These are phyloP conservation scores for Gardenia jasminoides DNA, from an alignment of 257 asterid species.

Conservation along the genomic window DNA sequence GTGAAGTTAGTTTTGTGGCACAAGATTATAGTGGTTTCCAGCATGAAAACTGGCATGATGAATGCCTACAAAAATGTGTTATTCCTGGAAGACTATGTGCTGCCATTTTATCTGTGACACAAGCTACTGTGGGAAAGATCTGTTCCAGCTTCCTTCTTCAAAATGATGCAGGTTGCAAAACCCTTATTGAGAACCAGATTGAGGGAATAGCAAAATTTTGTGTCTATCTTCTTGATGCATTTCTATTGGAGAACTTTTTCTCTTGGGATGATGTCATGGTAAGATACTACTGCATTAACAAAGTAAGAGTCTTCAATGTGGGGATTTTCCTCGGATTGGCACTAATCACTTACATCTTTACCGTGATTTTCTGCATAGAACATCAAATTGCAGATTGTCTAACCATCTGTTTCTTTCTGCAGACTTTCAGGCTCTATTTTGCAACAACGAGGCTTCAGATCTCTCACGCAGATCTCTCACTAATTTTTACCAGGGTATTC, in stretches of 20 bases:
- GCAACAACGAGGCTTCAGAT: constrained; percentile 36
- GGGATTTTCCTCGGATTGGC: neutral
- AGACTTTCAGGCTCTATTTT: constrained; percentile 77
- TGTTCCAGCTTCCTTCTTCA: constrained; percentile 23
- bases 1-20: constrained; percentile 30
- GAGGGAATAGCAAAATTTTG: constrained; percentile 59
- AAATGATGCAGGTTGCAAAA: constrained; percentile 28
- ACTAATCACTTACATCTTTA: no score
- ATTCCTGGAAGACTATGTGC: constrained; percentile 57
- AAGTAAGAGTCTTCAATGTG: neutral
- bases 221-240: constrained; percentile 55
- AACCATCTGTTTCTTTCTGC: constrained; percentile 27
- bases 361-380: neutral
- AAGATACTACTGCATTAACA: constrained; percentile 29
- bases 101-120: constrained; percentile 58
- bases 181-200: constrained; percentile 37
- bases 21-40: constrained; percentile 58
- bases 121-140: constrained; percentile 48
- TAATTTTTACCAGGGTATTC: constrained; percentile 48
- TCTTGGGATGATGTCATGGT: constrained; percentile 81
- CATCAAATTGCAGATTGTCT: neutral
- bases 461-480: constrained; percentile 47
- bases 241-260: constrained; percentile 53
- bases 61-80: constrained; percentile 60
- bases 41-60: constrained; percentile 65